Evolutionary conservation across 768 basidiomycete genomes (phyloP), one percentile per base, ranked within the genome.

Genomic region (Tricholoma furcatifolium): DNA sequence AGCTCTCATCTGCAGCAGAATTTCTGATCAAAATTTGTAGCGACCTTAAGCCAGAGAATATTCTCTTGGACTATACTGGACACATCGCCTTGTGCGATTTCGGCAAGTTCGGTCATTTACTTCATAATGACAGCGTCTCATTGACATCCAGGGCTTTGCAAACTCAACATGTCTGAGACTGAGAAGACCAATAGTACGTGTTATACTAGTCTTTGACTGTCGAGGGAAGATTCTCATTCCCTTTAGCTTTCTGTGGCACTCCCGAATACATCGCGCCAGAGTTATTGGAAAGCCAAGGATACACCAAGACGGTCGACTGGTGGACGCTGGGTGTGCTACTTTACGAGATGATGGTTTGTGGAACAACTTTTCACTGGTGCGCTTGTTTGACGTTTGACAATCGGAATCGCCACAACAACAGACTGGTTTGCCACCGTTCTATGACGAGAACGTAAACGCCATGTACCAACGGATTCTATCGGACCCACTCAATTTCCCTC

Each of bases 261-360:
- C 96, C 96, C 1, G 96, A 99, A 68, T 98, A 98, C 70, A 98
- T 98, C 62, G 94, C 95, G 7, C 96, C 96, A 0, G 96, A 99
- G 67, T 82, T 99, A 34, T 82, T 99, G 57, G 93, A 95, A 66
- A 97, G 91, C 56, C 90, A 93, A 63, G 96, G 97, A 1, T 98
- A 99, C 72, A 96, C 93, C 4, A 95, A 95, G 65, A 97, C 96
- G 0, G 97, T 99, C 14, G 96, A 99, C 64, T 99, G 96, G 96
- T 95, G 92, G 96, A 98, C 96, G 1, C 77, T 98, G 4, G 97
- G 96, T 32, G 95, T 98, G 17, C 79, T 99, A 48, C 78, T 98
- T 40, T 98, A 93, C 64, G 96, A 99, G 73, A 96, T 98, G 90
- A 91, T 92, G 90, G 89, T 86, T 50, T 20, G 74, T 62, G 24